Evolutionary conservation across 805 yeast genomes (phyloP), one percentile per base, ranked within the genome.

Genomic region (Lachancea dasiensis): DNA sequence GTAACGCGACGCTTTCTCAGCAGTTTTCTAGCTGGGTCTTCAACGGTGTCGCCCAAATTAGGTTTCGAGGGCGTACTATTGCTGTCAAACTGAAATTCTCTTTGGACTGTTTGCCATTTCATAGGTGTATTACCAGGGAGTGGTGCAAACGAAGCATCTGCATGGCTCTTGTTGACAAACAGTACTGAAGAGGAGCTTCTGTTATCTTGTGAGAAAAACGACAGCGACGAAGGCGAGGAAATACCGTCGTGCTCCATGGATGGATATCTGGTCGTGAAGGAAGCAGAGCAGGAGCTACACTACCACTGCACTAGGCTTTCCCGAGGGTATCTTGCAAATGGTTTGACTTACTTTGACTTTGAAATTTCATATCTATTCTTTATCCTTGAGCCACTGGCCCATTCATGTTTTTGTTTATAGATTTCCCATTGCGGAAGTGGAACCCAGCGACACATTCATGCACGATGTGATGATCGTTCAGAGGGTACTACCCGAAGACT

Each of bases 31-130:
- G 37, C 34, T 10, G 37, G 37, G 14, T 38, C 31, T 13, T 38
- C 41, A 6, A 17, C 17, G 6, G 33, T n/a, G 45, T 30, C 33
- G 13, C 25, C 6, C 11, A 5, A n/a, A 6, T n/a, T 30, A 10
- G 33, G 19, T 20, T 54, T 55, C 16, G 56, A 44, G 1, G 61
- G 61, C n/a, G 61, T 56, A 31, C 59, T 53, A 35, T 55, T 56
- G 31, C 60, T 51, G 13, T 55, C 47, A 32, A 56, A 56, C 13
- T 40, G 45, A 28, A 56, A 56, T 33, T 56, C 61, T 21, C 45
- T 49, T 17, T 44, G 38, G 8, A 49, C 52, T n/a, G 47, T 41
- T 41, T 52, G 53, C 60, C 60, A 55, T 37, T 49, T 49, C 5
- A 46, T 26, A n/a, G 51, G 45, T 10, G 51, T 38, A 8, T 28